Evolutionary conservation across 176 grass and related monocot genomes (phyloP).

Genomic region (Zoysia japonica): DNA sequence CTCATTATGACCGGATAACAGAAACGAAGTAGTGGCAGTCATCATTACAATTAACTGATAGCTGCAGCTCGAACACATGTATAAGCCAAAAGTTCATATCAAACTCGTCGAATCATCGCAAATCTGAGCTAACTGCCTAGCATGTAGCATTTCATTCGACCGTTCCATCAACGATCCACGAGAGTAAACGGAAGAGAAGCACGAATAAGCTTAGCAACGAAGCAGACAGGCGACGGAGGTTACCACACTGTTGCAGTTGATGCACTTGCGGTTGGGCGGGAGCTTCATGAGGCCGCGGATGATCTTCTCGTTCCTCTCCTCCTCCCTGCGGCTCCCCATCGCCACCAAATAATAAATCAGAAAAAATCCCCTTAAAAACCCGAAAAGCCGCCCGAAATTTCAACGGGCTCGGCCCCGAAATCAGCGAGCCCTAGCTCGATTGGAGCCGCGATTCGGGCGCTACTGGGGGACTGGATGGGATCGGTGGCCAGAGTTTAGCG

Average conservation of each 20-base stretch:
- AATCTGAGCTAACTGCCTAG: conserved; percentile 31
- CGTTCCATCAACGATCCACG: conserved; percentile 16
- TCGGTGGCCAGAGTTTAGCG: conserved; percentile 63
- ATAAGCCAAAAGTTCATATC: neutral
- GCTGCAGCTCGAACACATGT: conserved; percentile 10
- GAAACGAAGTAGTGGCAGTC: neutral
- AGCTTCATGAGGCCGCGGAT: conserved; percentile 98
- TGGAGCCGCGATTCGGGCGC: conserved; percentile 33
- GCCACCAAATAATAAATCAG: conserved; percentile 14
- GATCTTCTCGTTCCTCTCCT: conserved; percentile 98
- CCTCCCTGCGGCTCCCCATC: conserved; percentile 90
- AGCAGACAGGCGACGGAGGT: conserved; percentile 9
- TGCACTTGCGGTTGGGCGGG: conserved; percentile 93
- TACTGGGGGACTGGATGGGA: conserved; percentile 34
- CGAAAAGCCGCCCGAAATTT: neutral
- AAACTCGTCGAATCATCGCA: neutral
- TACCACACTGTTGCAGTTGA: conserved; percentile 95
- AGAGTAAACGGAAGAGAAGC: neutral
- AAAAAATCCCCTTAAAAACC: conserved; percentile 17
- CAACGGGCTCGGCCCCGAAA: conserved; percentile 6
- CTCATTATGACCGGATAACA: neutral
- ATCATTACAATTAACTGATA: neutral
- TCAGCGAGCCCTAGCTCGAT: conserved; percentile 46
- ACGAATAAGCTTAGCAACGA: conserved; percentile 28
- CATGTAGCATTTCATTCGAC: neutral